A percentile compares a stretch with the other conserved stretches of the same genome.
Evolutionary conservation across 148 eudicot species (phyloP).

Genomic region (Fagopyrum tataricum): DNA sequence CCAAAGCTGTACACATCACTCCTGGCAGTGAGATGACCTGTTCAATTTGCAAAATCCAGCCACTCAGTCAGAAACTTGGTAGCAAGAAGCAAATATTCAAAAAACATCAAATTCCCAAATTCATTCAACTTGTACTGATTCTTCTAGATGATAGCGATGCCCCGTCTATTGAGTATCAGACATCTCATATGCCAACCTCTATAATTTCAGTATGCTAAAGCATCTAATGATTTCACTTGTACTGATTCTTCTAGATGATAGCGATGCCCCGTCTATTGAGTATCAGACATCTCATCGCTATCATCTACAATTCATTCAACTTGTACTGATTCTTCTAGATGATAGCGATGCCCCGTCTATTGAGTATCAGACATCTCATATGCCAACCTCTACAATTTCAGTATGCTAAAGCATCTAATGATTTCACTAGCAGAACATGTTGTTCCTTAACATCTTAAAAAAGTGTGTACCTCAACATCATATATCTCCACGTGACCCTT

Average conservation of each 20-base stretch:
- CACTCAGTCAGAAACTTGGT: background rate
- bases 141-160: background rate
- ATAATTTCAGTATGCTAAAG: background rate
- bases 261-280: background rate
- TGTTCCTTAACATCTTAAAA: background rate
- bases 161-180: background rate
- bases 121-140: background rate
- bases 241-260: background rate
- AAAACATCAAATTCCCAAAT: background rate
- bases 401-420: background rate
- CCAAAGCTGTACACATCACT: constrained; percentile 99
- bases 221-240: background rate
- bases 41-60: constrained; percentile 9
- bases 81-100: background rate
- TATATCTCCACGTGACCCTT: background rate
- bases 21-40: constrained; percentile 97
- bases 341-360: background rate
- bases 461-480: background rate
- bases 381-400: background rate
- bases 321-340: background rate
- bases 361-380: background rate
- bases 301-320: background rate
- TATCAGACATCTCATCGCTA: background rate
- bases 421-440: background rate
- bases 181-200: background rate